Percentiles rank a stretch among this genome's conserved stretches.
These are phyloP conservation scores for Dendryphion nanum DNA, from an alignment of 2,329 filamentous ascomycete species.

Conservation along the genomic window DNA sequence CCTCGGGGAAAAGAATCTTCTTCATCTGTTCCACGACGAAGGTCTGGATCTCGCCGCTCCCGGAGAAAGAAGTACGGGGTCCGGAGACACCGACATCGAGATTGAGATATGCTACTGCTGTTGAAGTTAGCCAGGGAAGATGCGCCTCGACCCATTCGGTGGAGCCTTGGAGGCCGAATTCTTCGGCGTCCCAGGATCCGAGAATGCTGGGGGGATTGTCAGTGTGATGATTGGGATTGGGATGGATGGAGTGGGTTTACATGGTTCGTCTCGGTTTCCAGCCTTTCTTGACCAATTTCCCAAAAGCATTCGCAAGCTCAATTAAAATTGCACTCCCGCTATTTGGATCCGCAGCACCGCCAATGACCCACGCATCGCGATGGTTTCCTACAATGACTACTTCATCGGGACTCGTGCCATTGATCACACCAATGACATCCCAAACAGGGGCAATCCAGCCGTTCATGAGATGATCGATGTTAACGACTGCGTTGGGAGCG, in stretches of 20 bases:
- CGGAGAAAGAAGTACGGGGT: slow-evolving; percentile 14
- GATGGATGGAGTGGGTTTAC: slow-evolving; percentile 6
- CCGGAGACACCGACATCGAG: slow-evolving; percentile 19
- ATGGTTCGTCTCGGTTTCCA: slow-evolving; percentile 49
- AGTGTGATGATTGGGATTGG: background rate
- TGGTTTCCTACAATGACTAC: slow-evolving; percentile 50
- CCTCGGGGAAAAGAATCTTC: slow-evolving; percentile 18
- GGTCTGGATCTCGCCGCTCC: slow-evolving; percentile 16
- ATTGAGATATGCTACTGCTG: slow-evolving; percentile 24
- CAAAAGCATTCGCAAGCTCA: slow-evolving; percentile 47
- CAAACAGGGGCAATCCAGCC: slow-evolving; percentile 77
- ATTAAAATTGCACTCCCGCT: slow-evolving; percentile 46
- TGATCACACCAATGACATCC: slow-evolving; percentile 67
- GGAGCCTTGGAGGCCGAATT: slow-evolving; percentile 36
- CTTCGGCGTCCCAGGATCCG: slow-evolving; percentile 21
- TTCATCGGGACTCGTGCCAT: slow-evolving; percentile 57
- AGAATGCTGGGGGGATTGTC: slow-evolving; percentile 8
- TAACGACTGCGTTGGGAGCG: slow-evolving; percentile 52
- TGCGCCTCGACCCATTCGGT: slow-evolving; percentile 39
- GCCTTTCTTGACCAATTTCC: slow-evolving; percentile 43
- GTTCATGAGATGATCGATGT: slow-evolving; percentile 63
- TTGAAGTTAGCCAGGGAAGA: slow-evolving; percentile 22
- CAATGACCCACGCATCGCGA: slow-evolving; percentile 50
- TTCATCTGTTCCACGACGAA: slow-evolving; percentile 21
- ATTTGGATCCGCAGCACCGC: slow-evolving; percentile 50